These are phyloP conservation scores for Aspergillus pseudoterreus DNA, from an alignment of 2,329 filamentous ascomycete species.

Conservation along the genomic window DNA sequence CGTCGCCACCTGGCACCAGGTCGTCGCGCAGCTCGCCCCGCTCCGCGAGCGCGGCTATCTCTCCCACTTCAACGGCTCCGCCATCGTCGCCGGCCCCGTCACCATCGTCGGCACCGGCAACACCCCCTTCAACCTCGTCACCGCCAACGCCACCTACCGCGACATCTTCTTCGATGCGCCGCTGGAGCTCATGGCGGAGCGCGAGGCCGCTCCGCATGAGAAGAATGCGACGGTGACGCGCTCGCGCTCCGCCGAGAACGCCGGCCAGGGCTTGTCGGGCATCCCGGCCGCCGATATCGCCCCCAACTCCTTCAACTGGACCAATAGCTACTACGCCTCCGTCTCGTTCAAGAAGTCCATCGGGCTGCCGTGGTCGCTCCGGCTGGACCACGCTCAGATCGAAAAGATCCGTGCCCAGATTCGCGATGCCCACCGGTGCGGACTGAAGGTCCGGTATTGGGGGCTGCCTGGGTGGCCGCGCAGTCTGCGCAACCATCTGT, in stretches of 20 bases:
- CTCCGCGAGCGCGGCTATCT: constrained; percentile 50
- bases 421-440: constrained; percentile 47
- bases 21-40: constrained; percentile 43
- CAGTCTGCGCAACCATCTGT: constrained; percentile 51
- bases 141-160: constrained; percentile 45
- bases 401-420: constrained; percentile 50
- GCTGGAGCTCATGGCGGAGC: constrained; percentile 37
- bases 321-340: constrained; percentile 58
- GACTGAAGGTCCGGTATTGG: constrained; percentile 58
- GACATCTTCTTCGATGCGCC: constrained; percentile 57
- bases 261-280: constrained; percentile 47
- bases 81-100: constrained; percentile 42
- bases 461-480: constrained; percentile 54
- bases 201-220: constrained; percentile 2
- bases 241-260: constrained; percentile 17
- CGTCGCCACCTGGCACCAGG: constrained; percentile 32
- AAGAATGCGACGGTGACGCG: not conserved
- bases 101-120: constrained; percentile 55
- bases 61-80: constrained; percentile 47
- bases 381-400: constrained; percentile 45
- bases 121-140: constrained; percentile 47
- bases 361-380: constrained; percentile 49
- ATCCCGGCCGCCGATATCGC: constrained; percentile 31
- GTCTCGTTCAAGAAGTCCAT: constrained; percentile 50
- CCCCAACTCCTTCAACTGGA: constrained; percentile 43